A percentile compares a stretch with the other conserved stretches of the same genome.
These are phyloP conservation scores for Tephrocybe sp. DNA, from an alignment of 768 basidiomycete species.

Conservation along the genomic window DNA sequence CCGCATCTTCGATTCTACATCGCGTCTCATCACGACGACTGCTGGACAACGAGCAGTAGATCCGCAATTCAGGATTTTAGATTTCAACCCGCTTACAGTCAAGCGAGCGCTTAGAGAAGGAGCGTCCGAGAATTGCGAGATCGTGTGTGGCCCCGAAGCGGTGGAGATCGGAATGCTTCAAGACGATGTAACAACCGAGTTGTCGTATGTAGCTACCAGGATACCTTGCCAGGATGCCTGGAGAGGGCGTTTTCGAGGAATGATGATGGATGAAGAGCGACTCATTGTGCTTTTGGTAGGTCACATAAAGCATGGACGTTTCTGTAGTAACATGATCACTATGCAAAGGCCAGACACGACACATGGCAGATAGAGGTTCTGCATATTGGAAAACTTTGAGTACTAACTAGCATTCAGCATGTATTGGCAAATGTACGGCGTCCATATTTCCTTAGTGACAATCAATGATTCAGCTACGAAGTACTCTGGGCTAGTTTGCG, in stretches of 20 bases:
- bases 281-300: conserved; percentile 32
- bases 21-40: conserved; percentile 17
- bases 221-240: conserved; percentile 2
- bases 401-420: too few species aligned
- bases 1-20: conserved; percentile 15
- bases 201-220: conserved; percentile 25
- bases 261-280: conserved; percentile 39
- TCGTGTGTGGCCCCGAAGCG: neutral
- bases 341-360: neutral
- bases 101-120: neutral
- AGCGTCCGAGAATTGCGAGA: neutral
- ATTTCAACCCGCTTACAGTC: conserved; percentile 8
- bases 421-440: too few species aligned
- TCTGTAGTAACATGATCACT: neutral
- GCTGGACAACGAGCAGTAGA: conserved; percentile 20
- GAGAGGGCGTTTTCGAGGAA: conserved; percentile 21
- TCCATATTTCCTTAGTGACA: neutral
- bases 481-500: neutral
- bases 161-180: conserved; percentile 15
- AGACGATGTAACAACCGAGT: conserved; percentile 19
- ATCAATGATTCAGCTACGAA: neutral
- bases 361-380: neutral
- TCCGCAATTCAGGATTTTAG: conserved; percentile 2
- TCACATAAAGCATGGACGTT: neutral
- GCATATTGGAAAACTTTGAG: conserved; percentile 3